Conservation (phyloP, 1,284 basidiomycete species). For the Melampsora americana region DNA sequence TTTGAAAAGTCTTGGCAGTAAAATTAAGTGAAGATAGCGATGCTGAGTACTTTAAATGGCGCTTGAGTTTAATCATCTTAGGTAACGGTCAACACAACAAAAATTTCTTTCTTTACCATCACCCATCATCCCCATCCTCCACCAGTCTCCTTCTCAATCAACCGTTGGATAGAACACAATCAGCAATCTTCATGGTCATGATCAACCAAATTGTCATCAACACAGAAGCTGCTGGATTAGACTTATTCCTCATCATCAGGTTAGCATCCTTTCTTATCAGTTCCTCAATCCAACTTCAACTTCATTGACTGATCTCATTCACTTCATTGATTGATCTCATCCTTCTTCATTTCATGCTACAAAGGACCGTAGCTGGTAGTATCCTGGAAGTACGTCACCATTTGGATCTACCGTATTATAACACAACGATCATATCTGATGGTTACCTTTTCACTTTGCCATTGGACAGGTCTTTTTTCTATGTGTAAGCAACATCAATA, state of each 20-base stretch:
- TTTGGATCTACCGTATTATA: neutral
- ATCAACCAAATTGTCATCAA: no score
- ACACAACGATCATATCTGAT: neutral
- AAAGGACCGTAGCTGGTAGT: constrained; percentile 20
- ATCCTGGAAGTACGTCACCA: constrained; percentile 24
- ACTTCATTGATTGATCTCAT: no score
- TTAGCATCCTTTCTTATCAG: neutral
- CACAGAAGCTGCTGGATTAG: neutral
- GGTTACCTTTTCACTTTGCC: constrained; percentile 1
- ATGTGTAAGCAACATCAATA: constrained; percentile 12
- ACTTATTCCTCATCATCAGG: neutral
- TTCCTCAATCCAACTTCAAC: neutral
- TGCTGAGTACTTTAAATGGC: no score
- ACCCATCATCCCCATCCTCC: no score
- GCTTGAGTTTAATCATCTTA: no score
- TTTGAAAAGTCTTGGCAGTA: no score
- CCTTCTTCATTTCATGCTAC: neutral
- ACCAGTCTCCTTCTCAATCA: no score
- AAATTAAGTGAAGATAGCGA: no score
- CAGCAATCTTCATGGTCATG: no score
- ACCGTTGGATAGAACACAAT: no score
- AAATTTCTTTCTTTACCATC: no score
- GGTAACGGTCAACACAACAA: no score
- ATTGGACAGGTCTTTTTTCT: constrained; percentile 30
- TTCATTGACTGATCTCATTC: constrained; percentile 3